Evolutionary conservation across 23 red algal genomes (phyloP), one percentile per base, ranked within the genome.

Genomic region (Gracilaria domingensis): DNA sequence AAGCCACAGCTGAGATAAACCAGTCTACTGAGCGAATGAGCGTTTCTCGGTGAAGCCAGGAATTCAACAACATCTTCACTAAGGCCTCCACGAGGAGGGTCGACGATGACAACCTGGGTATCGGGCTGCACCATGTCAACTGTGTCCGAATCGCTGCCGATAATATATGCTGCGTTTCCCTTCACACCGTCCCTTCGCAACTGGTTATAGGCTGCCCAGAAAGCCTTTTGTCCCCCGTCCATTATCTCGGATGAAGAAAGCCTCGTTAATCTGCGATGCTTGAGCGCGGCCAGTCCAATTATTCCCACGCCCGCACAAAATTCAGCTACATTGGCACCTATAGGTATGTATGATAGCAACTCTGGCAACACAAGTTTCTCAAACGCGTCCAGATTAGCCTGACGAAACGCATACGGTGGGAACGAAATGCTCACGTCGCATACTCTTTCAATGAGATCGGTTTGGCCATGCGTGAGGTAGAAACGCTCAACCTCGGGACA

Each of bases 271-370:
- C 37, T 29, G 14, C 86, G 78, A 21, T 82, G 54, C 49, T 78
- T 42, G 29, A 95, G 47, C 61, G 89, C 88, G 11, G 72, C 69
- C 16, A 91, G 86, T 29, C 95, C 95, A 85, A 98, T 94, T 0
- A 83, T 64, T 32, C 95, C 95, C 34, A 98, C 95, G 5, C 95
- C 95, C 24, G 95, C 95, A 80, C 95, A 98, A 81, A 94, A 98
- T 65, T 95, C 93, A 26, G 76, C 84, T 17, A 95, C 79, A 38
- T 29, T 57, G 17, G 75, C 54, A 0, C 82, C 71, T 32, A 76
- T 18, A 26, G 93, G 93, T 32, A 95, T 60, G 37, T 88, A 88
- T 8, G 73, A 51, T 4, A 90, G 58, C 64, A 95, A 38, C 79
- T 59, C 47, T 12, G 74, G 86, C 61, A 95, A 62, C 6, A 90